Base-by-base conservation (phyloP, 2,329 filamentous ascomycete genomes). In the Apiospora malaysiana region DNA sequence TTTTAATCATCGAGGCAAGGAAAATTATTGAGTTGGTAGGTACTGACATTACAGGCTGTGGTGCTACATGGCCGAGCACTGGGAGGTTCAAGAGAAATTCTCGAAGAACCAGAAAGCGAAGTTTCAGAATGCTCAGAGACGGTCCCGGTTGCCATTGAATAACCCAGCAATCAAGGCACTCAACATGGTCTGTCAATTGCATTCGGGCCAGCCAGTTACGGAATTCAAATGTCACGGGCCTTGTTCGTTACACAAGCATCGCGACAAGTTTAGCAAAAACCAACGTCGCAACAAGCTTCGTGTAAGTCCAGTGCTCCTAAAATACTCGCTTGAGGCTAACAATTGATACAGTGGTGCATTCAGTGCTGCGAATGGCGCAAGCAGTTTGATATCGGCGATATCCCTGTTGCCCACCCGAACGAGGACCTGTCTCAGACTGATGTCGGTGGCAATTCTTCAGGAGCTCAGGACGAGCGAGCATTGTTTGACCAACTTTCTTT, bases 331-430 rank as follows among this genome's bases (percentile, higher is more conserved):
- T 68, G 59, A 18, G 5, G 10, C 47, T 59, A 32, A 59, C 23
- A 12, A 23, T 67, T 59, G 6, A 18, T 66, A 43, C 56, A 82
- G 81, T 81, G 80, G 79, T 84, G 82, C 72, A 73, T 74, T 2
- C 68, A 72, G 5, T 84, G 82, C 71, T 79, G 77, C 0, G 73
- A 76, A 2, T 83, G 79, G 79, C 77, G 76, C n/a, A 51, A 71
- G 21, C 75, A 74, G 21, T 72, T 74, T 7, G 76, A 77, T 68
- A 74, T 72, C 5, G 73, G 77, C n/a, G 76, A 75, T 37, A 67
- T 71, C 2, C 77, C 76, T 4, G 75, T 70, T 66, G 72, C 73
- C 6, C 71, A 71, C 43, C 81, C 76, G 42, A 74, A 68, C n/a
- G 71, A 45, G 7, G 43, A 69, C 4, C 14, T 75, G 27, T 45